phyloP scores from a whole-genome alignment of 345 rosid genomes.

The Lepidium aucheri region DNA sequence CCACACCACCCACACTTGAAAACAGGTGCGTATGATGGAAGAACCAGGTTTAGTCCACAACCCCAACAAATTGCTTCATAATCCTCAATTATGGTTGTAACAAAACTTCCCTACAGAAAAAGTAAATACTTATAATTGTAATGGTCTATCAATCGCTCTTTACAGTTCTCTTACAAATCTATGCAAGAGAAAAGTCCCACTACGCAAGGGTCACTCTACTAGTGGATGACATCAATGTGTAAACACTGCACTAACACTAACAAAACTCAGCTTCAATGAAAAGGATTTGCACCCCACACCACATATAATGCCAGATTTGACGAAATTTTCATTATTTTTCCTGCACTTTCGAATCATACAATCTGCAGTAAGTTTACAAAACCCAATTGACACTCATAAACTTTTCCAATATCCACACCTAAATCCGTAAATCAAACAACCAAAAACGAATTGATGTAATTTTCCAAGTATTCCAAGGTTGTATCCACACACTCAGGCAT shows the following conservation, averaged over 20 bases:
- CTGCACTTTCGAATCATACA: not conserved
- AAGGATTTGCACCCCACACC: not conserved
- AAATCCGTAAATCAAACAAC: not conserved
- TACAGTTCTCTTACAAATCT: not conserved
- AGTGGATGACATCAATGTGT: not conserved
- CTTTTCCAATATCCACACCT: not conserved
- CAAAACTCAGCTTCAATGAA: not conserved
- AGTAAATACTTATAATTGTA: not conserved
- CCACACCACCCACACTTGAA: conserved; percentile 99
- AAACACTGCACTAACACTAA: not conserved
- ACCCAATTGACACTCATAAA: not conserved
- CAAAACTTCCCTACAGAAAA: conserved; percentile 37
- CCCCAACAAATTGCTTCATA: conserved; percentile 81
- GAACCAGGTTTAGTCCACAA: conserved; percentile 76
- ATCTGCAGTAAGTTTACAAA: conserved; percentile 1
- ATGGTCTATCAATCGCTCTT: not conserved
- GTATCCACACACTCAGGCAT: not conserved
- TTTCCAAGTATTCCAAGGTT: not conserved
- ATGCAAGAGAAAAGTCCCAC: not conserved
- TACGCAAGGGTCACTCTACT: not conserved
- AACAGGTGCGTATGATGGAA: conserved; percentile 52
- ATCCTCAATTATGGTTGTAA: conserved; percentile 42
- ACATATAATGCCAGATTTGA: not conserved
- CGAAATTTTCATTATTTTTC: not conserved
- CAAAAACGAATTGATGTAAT: not conserved